Evolutionary conservation across 768 basidiomycete species (phyloP).

Genomic region (Kwoniella shandongensis): DNA sequence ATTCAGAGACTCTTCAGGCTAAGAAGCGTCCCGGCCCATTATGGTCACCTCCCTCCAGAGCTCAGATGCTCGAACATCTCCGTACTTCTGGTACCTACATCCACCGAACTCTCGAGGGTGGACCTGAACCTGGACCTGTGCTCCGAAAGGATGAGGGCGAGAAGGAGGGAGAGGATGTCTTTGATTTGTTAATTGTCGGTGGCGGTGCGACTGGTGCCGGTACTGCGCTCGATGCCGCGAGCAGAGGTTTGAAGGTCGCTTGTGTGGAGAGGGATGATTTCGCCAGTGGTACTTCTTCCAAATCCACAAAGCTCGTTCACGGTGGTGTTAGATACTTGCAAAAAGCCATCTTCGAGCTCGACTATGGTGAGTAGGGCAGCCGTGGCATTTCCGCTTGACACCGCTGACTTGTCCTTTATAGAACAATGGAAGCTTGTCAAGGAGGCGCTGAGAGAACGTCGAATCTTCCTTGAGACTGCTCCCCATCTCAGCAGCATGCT

Average conservation of each 20-base stretch:
- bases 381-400: background rate
- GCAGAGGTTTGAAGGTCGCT: constrained; percentile 85
- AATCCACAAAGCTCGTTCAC: constrained; percentile 97
- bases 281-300: constrained; percentile 87
- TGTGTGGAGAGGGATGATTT: constrained; percentile 93
- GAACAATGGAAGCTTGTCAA: constrained; percentile 73
- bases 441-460: constrained; percentile 91
- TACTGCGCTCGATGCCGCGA: constrained; percentile 92
- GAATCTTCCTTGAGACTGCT: constrained; percentile 90
- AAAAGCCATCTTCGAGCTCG: constrained; percentile 91
- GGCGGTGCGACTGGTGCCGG: constrained; percentile 96
- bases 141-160: constrained; percentile 31
- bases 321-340: constrained; percentile 97
- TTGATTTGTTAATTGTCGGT: constrained; percentile 81
- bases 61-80: constrained; percentile 54
- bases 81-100: constrained; percentile 46
- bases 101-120: constrained; percentile 29
- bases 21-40: constrained; percentile 53
- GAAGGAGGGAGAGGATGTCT: constrained; percentile 59
- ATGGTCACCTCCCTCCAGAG: constrained; percentile 54
- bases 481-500: constrained; percentile 90
- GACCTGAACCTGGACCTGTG: constrained; percentile 41
- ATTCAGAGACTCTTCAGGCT: constrained; percentile 38
- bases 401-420: constrained; percentile 2
- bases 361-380: constrained; percentile 91